These are phyloP conservation scores for Aspergillus amoenus DNA, from an alignment of 2,329 filamentous ascomycete genomes.

Conservation along the genomic window DNA sequence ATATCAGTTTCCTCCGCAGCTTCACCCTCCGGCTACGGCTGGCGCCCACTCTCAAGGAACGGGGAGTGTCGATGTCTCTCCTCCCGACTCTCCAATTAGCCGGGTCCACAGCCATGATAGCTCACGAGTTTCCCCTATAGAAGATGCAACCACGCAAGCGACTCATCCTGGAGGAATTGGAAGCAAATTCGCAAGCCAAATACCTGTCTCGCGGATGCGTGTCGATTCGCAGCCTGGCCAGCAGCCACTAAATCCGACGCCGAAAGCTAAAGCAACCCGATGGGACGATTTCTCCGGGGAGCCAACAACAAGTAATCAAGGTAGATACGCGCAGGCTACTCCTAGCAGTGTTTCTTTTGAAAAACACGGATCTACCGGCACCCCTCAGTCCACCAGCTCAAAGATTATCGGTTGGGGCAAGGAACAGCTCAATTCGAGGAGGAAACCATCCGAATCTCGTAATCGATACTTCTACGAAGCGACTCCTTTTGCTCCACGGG, in stretches of 20 bases:
- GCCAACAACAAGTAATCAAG: constrained; percentile 57
- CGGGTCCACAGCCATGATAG: constrained; percentile 30
- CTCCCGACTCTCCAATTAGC: constrained; percentile 44
- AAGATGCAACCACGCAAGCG: constrained; percentile 20
- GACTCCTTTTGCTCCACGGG: constrained; percentile 45
- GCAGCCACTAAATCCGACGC: constrained; percentile 4
- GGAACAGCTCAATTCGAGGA: constrained; percentile 39
- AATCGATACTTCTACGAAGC: constrained; percentile 30
- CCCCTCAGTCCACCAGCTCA: constrained; percentile 27
- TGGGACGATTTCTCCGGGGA: constrained; percentile 70
- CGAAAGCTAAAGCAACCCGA: constrained; percentile 19
- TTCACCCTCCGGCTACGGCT: background rate
- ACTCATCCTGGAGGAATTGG: constrained; percentile 1
- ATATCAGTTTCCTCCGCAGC: constrained; percentile 10
- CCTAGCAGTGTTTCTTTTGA: constrained; percentile 44
- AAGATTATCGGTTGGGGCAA: constrained; percentile 34
- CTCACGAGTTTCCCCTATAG: constrained; percentile 43
- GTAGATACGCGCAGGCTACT: constrained; percentile 57
- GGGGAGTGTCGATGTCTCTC: constrained; percentile 46
- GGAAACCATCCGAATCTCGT: constrained; percentile 32
- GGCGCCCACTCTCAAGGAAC: background rate
- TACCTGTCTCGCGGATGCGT: constrained; percentile 28
- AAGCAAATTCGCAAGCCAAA: constrained; percentile 27
- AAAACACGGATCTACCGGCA: constrained; percentile 23
- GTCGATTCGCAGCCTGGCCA: constrained; percentile 12